Base-by-base conservation (phyloP, 176 grass and related monocot genomes). In the Musa acuminata region DNA sequence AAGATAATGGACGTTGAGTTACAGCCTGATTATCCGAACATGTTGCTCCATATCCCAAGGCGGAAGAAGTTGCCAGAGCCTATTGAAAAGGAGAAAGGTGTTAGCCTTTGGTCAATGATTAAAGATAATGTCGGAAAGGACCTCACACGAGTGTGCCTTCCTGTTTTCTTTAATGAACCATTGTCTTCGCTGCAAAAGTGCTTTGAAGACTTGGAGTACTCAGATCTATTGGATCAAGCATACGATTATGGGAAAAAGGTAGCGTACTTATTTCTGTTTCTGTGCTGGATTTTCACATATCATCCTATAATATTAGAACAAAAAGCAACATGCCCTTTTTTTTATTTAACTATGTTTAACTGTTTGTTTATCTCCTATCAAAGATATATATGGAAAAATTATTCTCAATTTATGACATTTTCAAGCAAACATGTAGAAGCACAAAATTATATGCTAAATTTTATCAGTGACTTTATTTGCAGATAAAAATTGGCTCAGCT, bases 181-280 rank as follows among this genome's bases (percentile, higher is more conserved):
- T 67, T 88, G 23, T 88, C 86, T 67, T 82, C 86, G 58, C 86
- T 88, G 79, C 86, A 88, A 53, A 88, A 88, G 83, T 82, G 86
- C 82, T 88, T 82, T 77, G 82, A 88, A 73, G 86, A 88, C 79
- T 76, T 88, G 79, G 86, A 88, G 69, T 88, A 88, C 75, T 84
- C 86, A 51, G 17, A 84, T 72, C 71, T 88, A 43, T 82, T 88
- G 75, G 86, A 88, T 58, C 79, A 19, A 71, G 86, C 86, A 19
- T 84, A 82, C 76, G 75, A 88, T 13, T 84, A 70, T 19, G 86
- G 86, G 8, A 77, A 79, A 68, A 84, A 79, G 76, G 72, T 84
- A 81, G 55, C 54, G 22, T 58, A 24, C 24, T 64, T 26, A 65
- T 8, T 64, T 11, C 8, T 65, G 63, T 9, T 65, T 65, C 14